Percentiles rank a stretch among this genome's conserved stretches.
phyloP scores from a whole-genome alignment of 1,139 yeast genomes.

The Sugiyamaella sp. region DNA sequence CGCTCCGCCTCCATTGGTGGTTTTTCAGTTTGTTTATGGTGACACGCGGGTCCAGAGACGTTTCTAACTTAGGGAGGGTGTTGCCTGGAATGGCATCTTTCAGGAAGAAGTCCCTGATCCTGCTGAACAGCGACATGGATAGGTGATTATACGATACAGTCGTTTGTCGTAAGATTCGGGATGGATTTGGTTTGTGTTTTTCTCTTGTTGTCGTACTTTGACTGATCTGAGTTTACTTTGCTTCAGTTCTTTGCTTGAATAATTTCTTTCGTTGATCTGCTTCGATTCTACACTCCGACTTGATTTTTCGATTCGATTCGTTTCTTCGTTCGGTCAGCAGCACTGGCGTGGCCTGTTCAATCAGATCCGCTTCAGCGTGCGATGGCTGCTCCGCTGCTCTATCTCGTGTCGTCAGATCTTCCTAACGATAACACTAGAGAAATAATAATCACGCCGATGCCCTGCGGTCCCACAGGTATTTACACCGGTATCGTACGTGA shows the following conservation, averaged over 20 bases:
- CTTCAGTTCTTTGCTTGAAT: no score
- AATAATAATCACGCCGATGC: not conserved
- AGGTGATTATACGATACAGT: not conserved
- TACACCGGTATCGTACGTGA: no score
- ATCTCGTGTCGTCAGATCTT: no score
- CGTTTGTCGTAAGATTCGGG: not conserved
- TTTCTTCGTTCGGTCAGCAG: no score
- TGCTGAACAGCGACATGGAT: not conserved
- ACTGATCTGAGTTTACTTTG: no score
- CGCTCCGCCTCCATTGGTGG: conserved; percentile 49
- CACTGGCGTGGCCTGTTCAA: no score
- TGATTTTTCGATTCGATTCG: not conserved
- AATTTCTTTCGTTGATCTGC: no score
- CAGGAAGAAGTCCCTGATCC: conserved; percentile 35
- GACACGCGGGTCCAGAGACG: conserved; percentile 58
- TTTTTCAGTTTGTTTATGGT: conserved; percentile 53
- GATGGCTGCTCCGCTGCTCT: no score
- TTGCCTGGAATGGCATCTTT: conserved; percentile 62
- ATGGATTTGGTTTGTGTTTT: not conserved
- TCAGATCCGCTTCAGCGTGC: no score
- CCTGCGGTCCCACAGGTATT: no score
- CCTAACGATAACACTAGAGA: not conserved
- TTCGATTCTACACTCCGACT: no score
- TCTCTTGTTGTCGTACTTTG: not conserved
- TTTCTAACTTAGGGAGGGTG: conserved; percentile 58